Evolutionary conservation across 2,329 filamentous ascomycete genomes (phyloP).

Genomic region (Cadophora malorum): DNA sequence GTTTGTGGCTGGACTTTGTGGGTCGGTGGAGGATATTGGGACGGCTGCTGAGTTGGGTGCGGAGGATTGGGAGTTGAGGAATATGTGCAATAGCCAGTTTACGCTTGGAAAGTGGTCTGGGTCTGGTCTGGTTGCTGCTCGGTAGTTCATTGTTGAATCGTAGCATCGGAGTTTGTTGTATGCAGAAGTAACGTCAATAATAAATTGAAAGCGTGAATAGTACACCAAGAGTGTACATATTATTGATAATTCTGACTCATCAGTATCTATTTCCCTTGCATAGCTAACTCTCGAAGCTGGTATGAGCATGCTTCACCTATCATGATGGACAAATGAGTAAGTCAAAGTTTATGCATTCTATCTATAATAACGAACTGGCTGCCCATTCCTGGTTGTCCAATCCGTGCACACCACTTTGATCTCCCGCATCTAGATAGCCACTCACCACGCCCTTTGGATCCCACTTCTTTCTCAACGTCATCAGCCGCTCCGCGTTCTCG

Average conservation of each 20-base stretch:
- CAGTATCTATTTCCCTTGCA: too few species aligned
- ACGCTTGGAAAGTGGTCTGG: slow-evolving; percentile 49
- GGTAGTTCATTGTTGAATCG: neutral
- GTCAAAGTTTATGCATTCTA: neutral
- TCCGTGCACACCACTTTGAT: slow-evolving; percentile 51
- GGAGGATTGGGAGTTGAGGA: slow-evolving; percentile 66
- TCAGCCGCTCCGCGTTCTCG: slow-evolving; percentile 50
- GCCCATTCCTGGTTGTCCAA: slow-evolving; percentile 51
- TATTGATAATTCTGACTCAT: too few species aligned
- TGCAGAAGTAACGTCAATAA: neutral
- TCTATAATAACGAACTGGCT: neutral
- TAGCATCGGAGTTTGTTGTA: neutral
- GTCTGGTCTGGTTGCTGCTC: neutral
- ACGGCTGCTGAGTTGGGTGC: slow-evolving; percentile 54
- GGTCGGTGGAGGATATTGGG: slow-evolving; percentile 55
- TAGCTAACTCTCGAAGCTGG: too few species aligned
- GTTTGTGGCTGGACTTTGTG: slow-evolving; percentile 65
- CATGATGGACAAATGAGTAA: too few species aligned
- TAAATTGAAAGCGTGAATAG: neutral
- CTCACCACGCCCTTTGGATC: slow-evolving; percentile 51
- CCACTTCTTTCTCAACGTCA: slow-evolving; percentile 52
- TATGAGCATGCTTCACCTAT: too few species aligned
- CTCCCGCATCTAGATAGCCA: slow-evolving; percentile 55
- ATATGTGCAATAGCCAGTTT: slow-evolving; percentile 42
- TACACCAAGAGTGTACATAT: too few species aligned